A percentile compares a stretch with the other conserved stretches of the same genome.
Evolutionary conservation across 768 basidiomycete species (phyloP).

Genomic region (Podaxis sp.): DNA sequence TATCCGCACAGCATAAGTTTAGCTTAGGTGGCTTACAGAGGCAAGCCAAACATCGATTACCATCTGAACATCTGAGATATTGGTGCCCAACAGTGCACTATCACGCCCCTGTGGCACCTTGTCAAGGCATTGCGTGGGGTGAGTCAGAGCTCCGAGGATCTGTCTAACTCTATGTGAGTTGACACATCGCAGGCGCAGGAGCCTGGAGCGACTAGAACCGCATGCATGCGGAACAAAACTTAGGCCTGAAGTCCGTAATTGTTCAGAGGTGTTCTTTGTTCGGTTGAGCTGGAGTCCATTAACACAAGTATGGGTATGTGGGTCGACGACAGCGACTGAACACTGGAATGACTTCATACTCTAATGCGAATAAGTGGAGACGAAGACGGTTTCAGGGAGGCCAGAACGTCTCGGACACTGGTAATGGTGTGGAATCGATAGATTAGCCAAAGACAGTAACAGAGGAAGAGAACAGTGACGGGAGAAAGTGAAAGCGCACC

Average conservation of each 20-base stretch:
- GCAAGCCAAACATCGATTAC: background rate
- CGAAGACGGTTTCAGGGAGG: background rate
- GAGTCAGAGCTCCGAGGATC: slow-evolving; percentile 3
- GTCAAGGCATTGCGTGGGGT: background rate
- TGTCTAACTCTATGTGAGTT: background rate
- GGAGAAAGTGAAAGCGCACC: slow-evolving; percentile 2
- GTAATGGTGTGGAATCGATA: background rate
- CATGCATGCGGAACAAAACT: background rate
- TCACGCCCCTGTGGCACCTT: background rate
- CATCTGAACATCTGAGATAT: background rate
- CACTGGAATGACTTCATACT: background rate
- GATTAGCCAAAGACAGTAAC: background rate
- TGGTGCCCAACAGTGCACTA: too few species aligned
- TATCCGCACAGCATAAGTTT: background rate
- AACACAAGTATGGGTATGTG: background rate
- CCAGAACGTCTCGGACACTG: background rate
- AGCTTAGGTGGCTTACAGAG: background rate
- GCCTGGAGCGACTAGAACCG: background rate
- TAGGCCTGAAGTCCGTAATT: background rate
- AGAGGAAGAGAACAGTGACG: background rate
- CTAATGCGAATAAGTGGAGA: background rate
- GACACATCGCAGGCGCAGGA: background rate
- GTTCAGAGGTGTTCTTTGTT: background rate
- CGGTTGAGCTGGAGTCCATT: background rate
- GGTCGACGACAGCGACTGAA: background rate